Evolutionary conservation across 2,329 filamentous ascomycete species (phyloP), one percentile per base, ranked within the genome.

Genomic region (Beauveria varroae): DNA sequence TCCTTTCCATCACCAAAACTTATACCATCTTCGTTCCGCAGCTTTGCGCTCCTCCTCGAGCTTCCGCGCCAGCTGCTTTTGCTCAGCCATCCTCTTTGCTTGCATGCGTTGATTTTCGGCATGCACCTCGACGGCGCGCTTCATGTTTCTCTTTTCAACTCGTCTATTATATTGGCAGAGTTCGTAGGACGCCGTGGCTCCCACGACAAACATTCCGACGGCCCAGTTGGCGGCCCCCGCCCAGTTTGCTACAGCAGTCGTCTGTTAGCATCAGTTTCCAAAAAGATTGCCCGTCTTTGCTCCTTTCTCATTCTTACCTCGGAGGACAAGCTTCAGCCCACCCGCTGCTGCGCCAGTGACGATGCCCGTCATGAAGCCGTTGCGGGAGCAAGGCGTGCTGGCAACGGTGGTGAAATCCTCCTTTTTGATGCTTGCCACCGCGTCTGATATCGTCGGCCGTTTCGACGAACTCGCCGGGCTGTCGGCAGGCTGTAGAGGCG

Each of bases 301-400:
- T 9, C 12, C 6, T 46, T 20, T 43, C 18, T 30, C 52, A 62
- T 64, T 70, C 79, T 67, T 79, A 96, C 92, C 88, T 76, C 89
- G 86, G 66, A 91, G 75, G 24, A 97, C 79, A 68, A 87, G 89
- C 65, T 88, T 84, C 60, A 93, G 69, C 62, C 86, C 88, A 60
- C 93, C 93, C 37, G 91, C 75, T 4, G 83, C 88, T 64, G 91
- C 89, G 3, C 91, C 95, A 2, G 85, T 82, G 1, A 85, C 89
- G 68, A 99, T 96, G 26, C 92, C 95, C 1, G 89, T 86, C 67
- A 98, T 77, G 58, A 96, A 79, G 2, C 90, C 88, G 70, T 96
- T 88, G 64, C 93, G 82, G 22, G 91, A 89, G 73, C 95, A 98
- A 0, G 93, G 93, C 62, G 86, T 83, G 73, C 89, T 88, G 72